These are phyloP conservation scores for Quercus berberidifolia DNA, from an alignment of 306 rosid species.

Conservation along the genomic window DNA sequence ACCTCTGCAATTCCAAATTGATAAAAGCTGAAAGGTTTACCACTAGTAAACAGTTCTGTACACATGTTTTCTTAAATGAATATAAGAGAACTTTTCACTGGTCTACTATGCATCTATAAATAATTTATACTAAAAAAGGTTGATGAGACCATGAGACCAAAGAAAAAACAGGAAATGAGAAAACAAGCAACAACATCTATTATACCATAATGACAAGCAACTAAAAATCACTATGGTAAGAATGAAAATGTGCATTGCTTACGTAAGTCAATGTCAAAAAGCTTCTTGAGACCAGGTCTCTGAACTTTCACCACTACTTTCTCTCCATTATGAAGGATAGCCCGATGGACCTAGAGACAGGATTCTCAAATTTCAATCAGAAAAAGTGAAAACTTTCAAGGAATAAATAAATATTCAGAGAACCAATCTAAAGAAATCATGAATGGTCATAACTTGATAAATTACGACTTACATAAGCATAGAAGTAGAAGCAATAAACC, in stretches of 20 bases:
- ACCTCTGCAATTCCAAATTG: too few relatives aligned
- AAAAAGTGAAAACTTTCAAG: constrained; percentile 6
- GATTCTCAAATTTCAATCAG: constrained; percentile 13
- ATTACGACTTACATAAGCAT: background rate
- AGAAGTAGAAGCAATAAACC: background rate
- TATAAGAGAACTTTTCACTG: background rate
- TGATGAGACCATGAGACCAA: background rate
- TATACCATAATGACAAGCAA: constrained; percentile 4
- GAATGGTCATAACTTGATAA: background rate
- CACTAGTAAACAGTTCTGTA: background rate
- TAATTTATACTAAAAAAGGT: background rate
- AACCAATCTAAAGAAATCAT: background rate
- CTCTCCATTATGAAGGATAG: constrained; percentile 87
- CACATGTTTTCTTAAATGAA: background rate
- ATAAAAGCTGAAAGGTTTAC: background rate
- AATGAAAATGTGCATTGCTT: constrained; percentile 36
- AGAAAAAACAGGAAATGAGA: background rate
- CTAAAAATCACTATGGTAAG: background rate
- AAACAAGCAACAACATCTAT: background rate
- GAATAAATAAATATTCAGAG: background rate
- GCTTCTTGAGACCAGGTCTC: constrained; percentile 95
- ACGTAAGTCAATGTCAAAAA: constrained; percentile 93
- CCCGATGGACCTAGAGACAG: constrained; percentile 77
- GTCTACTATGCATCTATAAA: background rate
- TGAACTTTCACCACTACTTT: constrained; percentile 88